phyloP scores from a whole-genome alignment of 345 rosid genomes.

The Heritiera littoralis region DNA sequence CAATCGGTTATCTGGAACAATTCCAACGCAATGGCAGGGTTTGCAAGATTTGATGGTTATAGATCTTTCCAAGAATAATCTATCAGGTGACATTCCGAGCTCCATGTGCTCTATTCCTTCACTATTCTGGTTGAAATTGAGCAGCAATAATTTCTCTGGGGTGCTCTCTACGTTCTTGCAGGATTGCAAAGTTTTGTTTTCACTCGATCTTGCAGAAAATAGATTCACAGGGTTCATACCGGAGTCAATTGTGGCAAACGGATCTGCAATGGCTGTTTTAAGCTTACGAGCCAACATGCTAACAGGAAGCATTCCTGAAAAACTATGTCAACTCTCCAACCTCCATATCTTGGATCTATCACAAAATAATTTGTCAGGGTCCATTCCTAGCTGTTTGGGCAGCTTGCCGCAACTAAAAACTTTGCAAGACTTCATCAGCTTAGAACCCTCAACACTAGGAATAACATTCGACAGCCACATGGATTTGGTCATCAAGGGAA shows the following conservation, averaged over 20 bases:
- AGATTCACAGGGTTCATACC: too few species aligned
- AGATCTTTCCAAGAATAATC: constrained; percentile 26
- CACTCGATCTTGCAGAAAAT: too few species aligned
- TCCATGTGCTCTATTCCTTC: constrained; percentile 15
- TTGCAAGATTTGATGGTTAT: neutral
- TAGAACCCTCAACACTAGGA: neutral
- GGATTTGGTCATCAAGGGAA: constrained; percentile 5
- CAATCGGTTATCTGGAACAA: constrained; percentile 21
- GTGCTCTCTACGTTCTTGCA: too few species aligned
- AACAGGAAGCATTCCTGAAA: too few species aligned
- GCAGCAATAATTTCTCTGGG: constrained; percentile 25
- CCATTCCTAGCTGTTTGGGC: constrained; percentile 14
- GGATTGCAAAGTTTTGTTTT: too few species aligned
- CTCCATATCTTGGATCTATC: constrained; percentile 18
- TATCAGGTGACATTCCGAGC: constrained; percentile 24
- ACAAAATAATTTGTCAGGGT: constrained; percentile 16
- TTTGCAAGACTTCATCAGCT: neutral
- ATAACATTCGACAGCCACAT: neutral
- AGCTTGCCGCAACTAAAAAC: neutral
- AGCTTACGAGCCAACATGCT: too few species aligned
- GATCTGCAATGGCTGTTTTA: too few species aligned
- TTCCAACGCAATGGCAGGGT: constrained; percentile 14
- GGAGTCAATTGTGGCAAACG: too few species aligned
- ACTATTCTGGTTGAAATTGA: neutral
- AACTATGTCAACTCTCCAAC: constrained; percentile 23